Evolutionary conservation across 2,329 filamentous ascomycete genomes (phyloP).

Genomic region (Mollisia scopiformis): DNA sequence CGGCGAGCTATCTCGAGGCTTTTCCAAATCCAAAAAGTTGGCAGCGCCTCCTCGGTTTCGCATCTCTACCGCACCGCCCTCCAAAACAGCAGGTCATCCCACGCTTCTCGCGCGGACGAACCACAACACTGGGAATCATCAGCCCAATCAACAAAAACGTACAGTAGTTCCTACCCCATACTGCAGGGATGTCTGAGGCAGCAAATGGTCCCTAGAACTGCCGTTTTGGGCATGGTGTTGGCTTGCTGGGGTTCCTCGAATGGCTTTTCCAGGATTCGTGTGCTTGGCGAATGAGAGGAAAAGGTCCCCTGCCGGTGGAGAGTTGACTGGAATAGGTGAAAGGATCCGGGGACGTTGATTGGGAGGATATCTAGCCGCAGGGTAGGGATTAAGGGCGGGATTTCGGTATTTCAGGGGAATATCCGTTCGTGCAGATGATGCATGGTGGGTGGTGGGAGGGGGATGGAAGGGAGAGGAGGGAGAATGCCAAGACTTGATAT

Average conservation of each 20-base stretch:
- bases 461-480: too few species aligned
- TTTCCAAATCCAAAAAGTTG: too few species aligned
- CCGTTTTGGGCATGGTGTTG: background rate
- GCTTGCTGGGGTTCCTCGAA: too few species aligned
- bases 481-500: background rate
- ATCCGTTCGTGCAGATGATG: background rate
- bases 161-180: background rate
- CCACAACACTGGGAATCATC: background rate
- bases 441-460: background rate
- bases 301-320: background rate
- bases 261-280: too few species aligned
- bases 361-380: background rate
- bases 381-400: background rate
- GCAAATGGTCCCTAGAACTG: background rate
- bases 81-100: background rate
- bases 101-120: background rate
- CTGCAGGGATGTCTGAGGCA: background rate
- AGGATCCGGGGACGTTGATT: background rate
- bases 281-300: too few species aligned
- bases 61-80: too few species aligned
- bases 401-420: background rate
- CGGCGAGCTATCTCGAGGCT: too few species aligned
- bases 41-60: too few species aligned
- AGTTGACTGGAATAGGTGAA: background rate
- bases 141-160: background rate